A percentile compares a stretch with the other conserved stretches of the same genome.
phyloP scores from a whole-genome alignment of 2,329 filamentous ascomycete genomes.

The Pseudocercospora fijiensis region DNA sequence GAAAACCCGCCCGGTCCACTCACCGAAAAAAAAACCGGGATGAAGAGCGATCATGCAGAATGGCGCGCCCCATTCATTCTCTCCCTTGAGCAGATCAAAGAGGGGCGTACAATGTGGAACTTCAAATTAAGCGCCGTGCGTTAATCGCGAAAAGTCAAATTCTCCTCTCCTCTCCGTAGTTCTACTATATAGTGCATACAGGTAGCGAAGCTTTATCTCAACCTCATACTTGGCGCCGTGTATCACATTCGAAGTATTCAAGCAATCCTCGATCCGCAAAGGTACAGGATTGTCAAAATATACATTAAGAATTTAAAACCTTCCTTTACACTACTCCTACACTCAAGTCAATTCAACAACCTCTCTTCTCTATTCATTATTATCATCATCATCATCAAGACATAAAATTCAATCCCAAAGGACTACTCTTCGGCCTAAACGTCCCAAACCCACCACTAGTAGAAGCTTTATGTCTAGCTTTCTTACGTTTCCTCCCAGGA shows the following conservation, averaged over 20 bases:
- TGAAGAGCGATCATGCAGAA: neutral
- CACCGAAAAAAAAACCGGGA: neutral
- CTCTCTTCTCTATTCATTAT: no score
- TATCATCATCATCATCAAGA: slow-evolving; percentile 2
- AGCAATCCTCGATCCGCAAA: no score
- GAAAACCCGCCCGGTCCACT: neutral
- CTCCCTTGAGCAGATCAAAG: neutral
- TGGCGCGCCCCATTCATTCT: neutral
- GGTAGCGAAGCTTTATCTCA: neutral
- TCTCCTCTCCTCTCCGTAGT: no score
- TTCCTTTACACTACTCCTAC: neutral
- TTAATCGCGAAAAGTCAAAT: neutral
- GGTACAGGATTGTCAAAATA: neutral
- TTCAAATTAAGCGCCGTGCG: neutral
- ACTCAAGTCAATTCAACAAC: no score
- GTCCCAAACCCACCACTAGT: slow-evolving; percentile 7
- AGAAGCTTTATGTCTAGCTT: slow-evolving; percentile 18
- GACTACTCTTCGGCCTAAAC: slow-evolving; percentile 23
- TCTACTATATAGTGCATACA: neutral
- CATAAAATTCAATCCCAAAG: slow-evolving; percentile 13
- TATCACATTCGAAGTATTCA: no score
- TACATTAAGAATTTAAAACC: no score
- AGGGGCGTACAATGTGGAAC: neutral
- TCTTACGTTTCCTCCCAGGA: slow-evolving; percentile 20
- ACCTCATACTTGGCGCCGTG: neutral